phyloP scores from a whole-genome alignment of 805 yeast species.

The Maudiozyma bulderi region DNA sequence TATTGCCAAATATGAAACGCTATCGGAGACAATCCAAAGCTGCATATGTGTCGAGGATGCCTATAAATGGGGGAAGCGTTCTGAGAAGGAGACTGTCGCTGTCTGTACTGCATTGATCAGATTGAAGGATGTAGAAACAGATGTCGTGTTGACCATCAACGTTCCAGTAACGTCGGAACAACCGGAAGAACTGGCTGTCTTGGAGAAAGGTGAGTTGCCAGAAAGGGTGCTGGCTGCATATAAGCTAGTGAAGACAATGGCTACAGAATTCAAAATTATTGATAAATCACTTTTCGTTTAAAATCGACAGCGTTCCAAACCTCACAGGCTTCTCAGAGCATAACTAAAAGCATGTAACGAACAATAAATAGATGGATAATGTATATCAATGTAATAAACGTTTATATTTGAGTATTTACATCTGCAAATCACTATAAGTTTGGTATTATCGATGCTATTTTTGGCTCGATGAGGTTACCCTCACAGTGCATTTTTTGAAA shows the following conservation, averaged over 20 bases:
- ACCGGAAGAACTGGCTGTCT: neutral
- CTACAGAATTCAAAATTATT: conserved; percentile 16
- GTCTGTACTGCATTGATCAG: conserved; percentile 52
- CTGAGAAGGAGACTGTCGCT: conserved; percentile 32
- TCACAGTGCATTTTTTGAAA: neutral
- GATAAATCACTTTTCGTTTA: conserved; percentile 24
- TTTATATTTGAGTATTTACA: too few species aligned
- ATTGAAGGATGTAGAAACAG: conserved; percentile 43
- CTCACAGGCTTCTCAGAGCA: neutral
- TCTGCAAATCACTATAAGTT: neutral
- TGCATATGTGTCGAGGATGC: conserved; percentile 37
- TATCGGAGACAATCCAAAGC: conserved; percentile 11
- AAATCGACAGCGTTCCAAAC: neutral
- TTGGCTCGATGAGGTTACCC: neutral
- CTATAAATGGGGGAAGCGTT: conserved; percentile 42
- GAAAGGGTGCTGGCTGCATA: conserved; percentile 13
- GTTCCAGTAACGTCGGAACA: conserved; percentile 35
- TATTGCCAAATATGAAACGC: conserved; percentile 15
- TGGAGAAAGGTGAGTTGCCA: conserved; percentile 7
- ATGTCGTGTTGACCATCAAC: conserved; percentile 50
- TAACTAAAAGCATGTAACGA: too few species aligned
- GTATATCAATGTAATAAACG: too few species aligned
- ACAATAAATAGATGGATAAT: too few species aligned
- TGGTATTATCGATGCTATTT: neutral
- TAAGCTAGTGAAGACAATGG: conserved; percentile 13